These are phyloP conservation scores for Apophysomyces trapeziformis DNA, from an alignment of 371 early-diverging fungal genomes.

Conservation along the genomic window DNA sequence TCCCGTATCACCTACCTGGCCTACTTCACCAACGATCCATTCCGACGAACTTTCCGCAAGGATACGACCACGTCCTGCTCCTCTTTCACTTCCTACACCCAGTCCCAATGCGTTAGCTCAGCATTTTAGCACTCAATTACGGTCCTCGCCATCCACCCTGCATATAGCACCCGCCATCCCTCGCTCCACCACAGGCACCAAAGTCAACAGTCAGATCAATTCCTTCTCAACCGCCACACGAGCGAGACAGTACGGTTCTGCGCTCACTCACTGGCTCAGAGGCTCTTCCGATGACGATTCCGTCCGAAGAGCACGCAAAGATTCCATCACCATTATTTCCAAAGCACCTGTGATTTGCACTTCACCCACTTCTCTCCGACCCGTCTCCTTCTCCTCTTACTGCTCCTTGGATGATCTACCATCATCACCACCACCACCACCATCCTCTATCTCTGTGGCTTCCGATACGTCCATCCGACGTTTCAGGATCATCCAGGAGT, in stretches of 20 bases:
- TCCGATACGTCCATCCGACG: not conserved
- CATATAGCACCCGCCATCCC: not conserved
- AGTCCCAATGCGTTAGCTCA: not conserved
- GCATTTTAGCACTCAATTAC: constrained; percentile 1
- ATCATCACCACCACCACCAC: not conserved
- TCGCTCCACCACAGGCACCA: constrained; percentile 7
- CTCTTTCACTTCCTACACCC: not conserved
- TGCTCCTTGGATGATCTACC: not conserved
- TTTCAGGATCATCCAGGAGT: constrained; percentile 52
- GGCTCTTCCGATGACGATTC: constrained; percentile 9
- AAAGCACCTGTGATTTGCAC: constrained; percentile 17
- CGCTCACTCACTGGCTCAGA: constrained; percentile 25
- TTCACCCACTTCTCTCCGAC: not conserved
- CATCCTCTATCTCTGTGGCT: too few species aligned
- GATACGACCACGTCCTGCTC: too few species aligned
- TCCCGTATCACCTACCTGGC: not conserved
- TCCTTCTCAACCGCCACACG: constrained; percentile 26
- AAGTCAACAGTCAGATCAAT: not conserved
- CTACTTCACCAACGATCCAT: too few species aligned
- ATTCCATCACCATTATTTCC: constrained; percentile 28
- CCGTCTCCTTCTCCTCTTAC: not conserved
- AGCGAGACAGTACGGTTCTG: constrained; percentile 24
- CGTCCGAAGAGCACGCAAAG: constrained; percentile 18
- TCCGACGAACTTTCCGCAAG: too few species aligned
- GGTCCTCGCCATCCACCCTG: constrained; percentile 9